Percentiles rank a stretch among this genome's conserved stretches.
Evolutionary conservation across 2,329 filamentous ascomycete species (phyloP).

Genomic region (Trichoderma sp.): DNA sequence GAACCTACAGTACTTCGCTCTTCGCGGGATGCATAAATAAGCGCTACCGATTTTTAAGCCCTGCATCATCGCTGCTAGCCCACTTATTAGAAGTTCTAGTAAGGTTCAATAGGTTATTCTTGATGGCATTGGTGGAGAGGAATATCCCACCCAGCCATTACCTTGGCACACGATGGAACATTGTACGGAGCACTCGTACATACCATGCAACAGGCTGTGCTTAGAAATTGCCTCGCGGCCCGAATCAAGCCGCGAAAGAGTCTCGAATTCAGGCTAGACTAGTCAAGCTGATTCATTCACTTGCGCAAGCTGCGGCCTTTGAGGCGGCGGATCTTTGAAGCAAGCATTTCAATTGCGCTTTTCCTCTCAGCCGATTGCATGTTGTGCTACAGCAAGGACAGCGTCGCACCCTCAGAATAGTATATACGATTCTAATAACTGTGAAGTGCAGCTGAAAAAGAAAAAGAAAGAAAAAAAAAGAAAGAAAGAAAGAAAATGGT

Average conservation of each 20-base stretch:
- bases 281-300: background rate
- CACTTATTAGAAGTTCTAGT: background rate
- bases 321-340: background rate
- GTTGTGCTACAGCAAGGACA: background rate
- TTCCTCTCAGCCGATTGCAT: background rate
- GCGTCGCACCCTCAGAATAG: background rate
- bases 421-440: background rate
- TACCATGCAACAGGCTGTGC: background rate
- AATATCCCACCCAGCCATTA: background rate
- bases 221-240: background rate
- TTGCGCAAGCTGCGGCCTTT: background rate
- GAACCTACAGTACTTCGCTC: background rate
- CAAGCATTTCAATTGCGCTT: background rate
- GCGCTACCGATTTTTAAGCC: background rate
- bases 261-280: background rate
- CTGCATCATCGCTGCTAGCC: background rate
- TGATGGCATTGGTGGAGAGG: background rate
- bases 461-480: no score
- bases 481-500: background rate
- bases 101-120: background rate
- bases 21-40: background rate
- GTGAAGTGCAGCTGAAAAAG: no score
- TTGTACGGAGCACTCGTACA: background rate
- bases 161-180: background rate
- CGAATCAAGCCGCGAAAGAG: background rate